phyloP scores from a whole-genome alignment of 2,329 filamentous ascomycete species.

The Colletotrichum viniferum region DNA sequence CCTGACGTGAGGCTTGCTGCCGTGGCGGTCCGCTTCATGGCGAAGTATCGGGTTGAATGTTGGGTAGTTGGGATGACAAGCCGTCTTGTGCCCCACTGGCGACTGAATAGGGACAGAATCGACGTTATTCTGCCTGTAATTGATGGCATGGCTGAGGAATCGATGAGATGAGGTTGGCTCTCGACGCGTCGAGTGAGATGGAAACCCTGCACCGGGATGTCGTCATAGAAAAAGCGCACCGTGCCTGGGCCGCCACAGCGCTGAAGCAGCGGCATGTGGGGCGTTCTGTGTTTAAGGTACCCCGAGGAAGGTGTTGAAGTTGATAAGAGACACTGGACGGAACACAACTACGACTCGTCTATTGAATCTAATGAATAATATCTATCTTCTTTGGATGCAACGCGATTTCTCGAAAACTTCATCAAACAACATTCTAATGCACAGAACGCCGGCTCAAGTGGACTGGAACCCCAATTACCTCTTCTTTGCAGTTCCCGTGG shows the following conservation, averaged over 20 bases:
- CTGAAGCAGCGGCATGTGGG: neutral
- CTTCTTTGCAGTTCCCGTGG: neutral
- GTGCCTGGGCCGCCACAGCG: neutral
- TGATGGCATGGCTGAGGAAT: neutral
- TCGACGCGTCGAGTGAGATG: neutral
- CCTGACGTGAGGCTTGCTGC: neutral
- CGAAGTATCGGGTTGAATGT: neutral
- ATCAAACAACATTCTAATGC: too few relatives aligned
- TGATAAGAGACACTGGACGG: too few relatives aligned
- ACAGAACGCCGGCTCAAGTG: too few relatives aligned
- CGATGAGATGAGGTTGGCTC: neutral
- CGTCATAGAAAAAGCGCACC: neutral
- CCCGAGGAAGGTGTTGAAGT: too few relatives aligned
- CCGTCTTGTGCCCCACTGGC: neutral
- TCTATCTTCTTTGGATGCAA: too few relatives aligned
- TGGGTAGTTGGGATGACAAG: fast-evolving
- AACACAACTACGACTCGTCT: too few relatives aligned
- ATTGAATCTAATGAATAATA: too few relatives aligned
- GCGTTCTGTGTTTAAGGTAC: neutral
- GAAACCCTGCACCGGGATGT: neutral
- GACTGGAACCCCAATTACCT: neutral
- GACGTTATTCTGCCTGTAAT: neutral
- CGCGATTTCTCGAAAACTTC: fast-evolving
- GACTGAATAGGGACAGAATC: neutral
- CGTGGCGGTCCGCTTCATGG: constrained; percentile 3